Conservation (phyloP, 805 yeast species). For the Teunomyces pallodes region DNA sequence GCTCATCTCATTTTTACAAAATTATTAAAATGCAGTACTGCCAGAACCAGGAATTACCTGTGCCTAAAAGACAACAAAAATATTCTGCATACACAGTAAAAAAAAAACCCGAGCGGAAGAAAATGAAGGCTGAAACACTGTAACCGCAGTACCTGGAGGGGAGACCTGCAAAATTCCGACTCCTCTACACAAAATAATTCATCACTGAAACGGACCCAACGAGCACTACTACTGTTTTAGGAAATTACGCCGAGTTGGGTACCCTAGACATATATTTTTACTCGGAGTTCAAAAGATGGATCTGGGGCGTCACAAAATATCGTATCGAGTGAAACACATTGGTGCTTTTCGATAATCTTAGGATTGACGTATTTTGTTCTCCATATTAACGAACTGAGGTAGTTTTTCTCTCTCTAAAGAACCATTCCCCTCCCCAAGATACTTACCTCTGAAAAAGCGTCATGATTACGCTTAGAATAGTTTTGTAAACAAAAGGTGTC, state of each 20-base stretch:
- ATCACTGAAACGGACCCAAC: background rate
- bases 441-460: background rate
- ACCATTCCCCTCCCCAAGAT: background rate
- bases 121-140: background rate
- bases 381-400: background rate
- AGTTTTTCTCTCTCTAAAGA: background rate
- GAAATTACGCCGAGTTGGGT: background rate
- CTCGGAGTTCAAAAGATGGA: background rate
- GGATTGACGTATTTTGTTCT: background rate
- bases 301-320: background rate
- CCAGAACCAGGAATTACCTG: background rate
- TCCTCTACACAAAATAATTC: background rate
- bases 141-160: background rate
- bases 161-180: background rate
- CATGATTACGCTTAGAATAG: background rate
- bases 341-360: background rate
- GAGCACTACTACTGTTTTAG: background rate
- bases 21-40: background rate
- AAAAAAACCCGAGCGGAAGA: background rate
- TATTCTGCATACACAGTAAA: background rate
- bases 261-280: background rate
- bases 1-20: slow-evolving; percentile 6
- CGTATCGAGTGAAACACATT: background rate
- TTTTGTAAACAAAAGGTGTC: background rate
- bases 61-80: background rate